Conservation (phyloP, 768 basidiomycete genomes). For the Lactifluus volemus region DNA sequence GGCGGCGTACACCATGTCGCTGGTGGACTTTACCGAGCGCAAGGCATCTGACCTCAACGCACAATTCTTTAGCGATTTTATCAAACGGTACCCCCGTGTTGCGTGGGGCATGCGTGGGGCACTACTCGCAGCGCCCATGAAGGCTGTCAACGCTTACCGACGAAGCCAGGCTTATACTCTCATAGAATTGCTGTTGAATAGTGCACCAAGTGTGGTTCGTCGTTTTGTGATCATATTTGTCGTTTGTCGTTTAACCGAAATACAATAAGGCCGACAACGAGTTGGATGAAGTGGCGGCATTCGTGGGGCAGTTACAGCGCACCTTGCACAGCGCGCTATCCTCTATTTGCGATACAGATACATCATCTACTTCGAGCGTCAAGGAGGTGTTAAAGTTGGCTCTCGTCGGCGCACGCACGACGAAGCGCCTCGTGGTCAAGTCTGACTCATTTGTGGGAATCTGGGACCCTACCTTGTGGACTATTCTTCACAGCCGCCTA, state of each 20-base stretch:
- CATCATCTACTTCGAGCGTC: conserved; percentile 52
- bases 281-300: conserved; percentile 36
- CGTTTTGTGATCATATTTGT: background rate
- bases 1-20: conserved; percentile 52
- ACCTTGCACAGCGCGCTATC: conserved; percentile 41
- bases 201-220: conserved; percentile 33
- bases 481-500: conserved; percentile 38
- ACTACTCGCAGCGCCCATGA: conserved; percentile 46
- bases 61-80: conserved; percentile 71
- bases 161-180: conserved; percentile 68
- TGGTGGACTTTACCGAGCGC: conserved; percentile 68
- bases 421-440: conserved; percentile 37
- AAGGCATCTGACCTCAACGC: conserved; percentile 72
- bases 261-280: conserved; percentile 27
- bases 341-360: conserved; percentile 39
- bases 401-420: conserved; percentile 55
- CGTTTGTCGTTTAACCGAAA: background rate
- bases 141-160: conserved; percentile 70
- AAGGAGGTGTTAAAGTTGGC: conserved; percentile 76
- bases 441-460: conserved; percentile 28
- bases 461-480: conserved; percentile 61
- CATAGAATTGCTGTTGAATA: conserved; percentile 52
- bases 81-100: conserved; percentile 50
- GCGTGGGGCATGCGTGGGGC: conserved; percentile 59
- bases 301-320: conserved; percentile 43